Conservation (phyloP, 2,329 filamentous ascomycete genomes). For the Xylariaceae sp. region DNA sequence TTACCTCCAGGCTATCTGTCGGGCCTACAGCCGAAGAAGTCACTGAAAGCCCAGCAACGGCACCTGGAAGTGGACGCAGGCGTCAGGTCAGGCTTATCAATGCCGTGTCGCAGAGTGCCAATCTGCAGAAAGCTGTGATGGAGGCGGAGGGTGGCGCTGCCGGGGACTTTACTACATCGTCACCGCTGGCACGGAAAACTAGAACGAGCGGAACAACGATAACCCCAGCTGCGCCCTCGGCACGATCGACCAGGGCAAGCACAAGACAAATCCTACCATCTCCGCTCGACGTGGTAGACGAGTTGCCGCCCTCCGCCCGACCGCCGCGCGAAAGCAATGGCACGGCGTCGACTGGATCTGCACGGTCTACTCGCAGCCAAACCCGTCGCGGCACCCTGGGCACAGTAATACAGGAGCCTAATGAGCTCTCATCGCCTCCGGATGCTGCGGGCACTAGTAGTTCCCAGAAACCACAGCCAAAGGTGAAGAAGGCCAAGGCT, state of each 20-base stretch:
- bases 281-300: constrained; percentile 8
- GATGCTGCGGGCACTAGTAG: constrained; percentile 21
- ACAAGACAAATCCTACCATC: constrained; percentile 10
- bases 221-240: constrained; percentile 16
- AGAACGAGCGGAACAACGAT: constrained; percentile 26
- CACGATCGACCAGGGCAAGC: constrained; percentile 23
- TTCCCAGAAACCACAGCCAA: constrained; percentile 19
- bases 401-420: constrained; percentile 5
- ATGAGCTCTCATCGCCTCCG: constrained; percentile 21
- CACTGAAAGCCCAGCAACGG: constrained; percentile 45
- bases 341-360: constrained; percentile 13
- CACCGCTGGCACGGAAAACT: constrained; percentile 36
- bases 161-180: constrained; percentile 28
- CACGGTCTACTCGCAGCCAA: constrained; percentile 18
- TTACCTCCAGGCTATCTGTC: constrained; percentile 11
- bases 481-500: constrained; percentile 10
- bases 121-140: constrained; percentile 34
- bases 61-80: constrained; percentile 48
- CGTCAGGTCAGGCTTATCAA: constrained; percentile 30
- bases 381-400: constrained; percentile 10
- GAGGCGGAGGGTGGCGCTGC: constrained; percentile 22
- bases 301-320: constrained; percentile 14
- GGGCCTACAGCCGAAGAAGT: constrained; percentile 33
- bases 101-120: constrained; percentile 31
- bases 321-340: constrained; percentile 15